Conservation (phyloP, 164 flowering plant species). For the Malania oleifera region DNA sequence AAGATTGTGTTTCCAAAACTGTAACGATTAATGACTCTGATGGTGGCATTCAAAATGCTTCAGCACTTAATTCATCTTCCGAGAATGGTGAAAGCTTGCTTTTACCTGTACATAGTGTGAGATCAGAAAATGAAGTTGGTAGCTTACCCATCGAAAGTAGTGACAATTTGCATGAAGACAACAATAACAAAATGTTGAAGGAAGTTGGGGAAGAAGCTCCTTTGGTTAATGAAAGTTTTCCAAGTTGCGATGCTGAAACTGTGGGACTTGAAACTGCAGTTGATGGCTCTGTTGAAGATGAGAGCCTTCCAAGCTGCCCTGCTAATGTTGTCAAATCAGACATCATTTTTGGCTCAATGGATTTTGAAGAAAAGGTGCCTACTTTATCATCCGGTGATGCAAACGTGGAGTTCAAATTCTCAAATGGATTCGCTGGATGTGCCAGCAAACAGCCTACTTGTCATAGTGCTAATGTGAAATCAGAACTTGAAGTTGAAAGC, state of each 20-base stretch:
- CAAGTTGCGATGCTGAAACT: not conserved
- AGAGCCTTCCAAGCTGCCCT: not conserved
- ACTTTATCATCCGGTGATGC: not conserved
- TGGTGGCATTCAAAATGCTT: not conserved
- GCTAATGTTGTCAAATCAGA: not conserved
- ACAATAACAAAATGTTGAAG: not conserved
- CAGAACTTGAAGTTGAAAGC: slow-evolving; percentile 9
- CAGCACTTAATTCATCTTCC: not conserved
- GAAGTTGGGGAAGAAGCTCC: not conserved
- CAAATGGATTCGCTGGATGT: not conserved
- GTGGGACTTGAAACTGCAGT: not conserved
- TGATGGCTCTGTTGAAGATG: not conserved
- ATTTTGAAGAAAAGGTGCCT: not conserved
- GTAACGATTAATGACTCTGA: not conserved
- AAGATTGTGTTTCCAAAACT: not conserved
- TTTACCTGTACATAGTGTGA: not conserved
- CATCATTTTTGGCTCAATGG: slow-evolving; percentile 2
- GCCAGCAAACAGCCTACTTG: not conserved
- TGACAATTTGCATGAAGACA: not conserved
- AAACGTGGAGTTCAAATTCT: not conserved
- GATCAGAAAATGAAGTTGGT: not conserved
- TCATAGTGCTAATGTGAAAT: slow-evolving; percentile 4
- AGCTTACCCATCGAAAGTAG: not conserved
- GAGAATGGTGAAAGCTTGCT: not conserved
- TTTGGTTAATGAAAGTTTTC: not conserved